Conservation (phyloP, 225 moss, liverwort and hornwort species). For the Sphagnum tenellum region DNA sequence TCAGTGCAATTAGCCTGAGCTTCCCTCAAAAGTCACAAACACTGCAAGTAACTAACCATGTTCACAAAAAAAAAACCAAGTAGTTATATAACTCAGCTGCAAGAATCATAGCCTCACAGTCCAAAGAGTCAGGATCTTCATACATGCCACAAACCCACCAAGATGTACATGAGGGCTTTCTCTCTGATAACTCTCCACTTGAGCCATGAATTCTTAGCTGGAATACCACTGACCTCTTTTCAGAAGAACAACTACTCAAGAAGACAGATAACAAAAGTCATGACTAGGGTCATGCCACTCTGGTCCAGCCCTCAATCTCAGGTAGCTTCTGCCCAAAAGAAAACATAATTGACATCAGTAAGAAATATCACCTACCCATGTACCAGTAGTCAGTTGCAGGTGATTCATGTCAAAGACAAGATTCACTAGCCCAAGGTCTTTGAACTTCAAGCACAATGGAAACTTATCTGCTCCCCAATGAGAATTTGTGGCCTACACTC, state of each 20-base stretch:
- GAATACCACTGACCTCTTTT: constrained; percentile 23
- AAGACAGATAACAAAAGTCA: constrained; percentile 27
- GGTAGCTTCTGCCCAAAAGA: constrained; percentile 29
- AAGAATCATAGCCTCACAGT: neutral
- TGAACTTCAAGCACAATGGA: constrained; percentile 25
- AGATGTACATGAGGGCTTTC: neutral
- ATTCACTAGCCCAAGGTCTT: neutral
- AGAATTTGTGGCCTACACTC: constrained; percentile 37
- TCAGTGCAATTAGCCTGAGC: too few relatives aligned
- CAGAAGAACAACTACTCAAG: constrained; percentile 17
- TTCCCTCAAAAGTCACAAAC: too few relatives aligned
- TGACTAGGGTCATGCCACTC: constrained; percentile 5
- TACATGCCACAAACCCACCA: neutral
- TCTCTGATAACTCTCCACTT: constrained; percentile 14
- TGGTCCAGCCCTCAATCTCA: constrained; percentile 19
- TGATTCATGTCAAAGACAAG: constrained; percentile 14
- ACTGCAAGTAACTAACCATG: too few relatives aligned
- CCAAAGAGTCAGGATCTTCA: neutral
- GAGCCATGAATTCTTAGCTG: constrained; percentile 17
- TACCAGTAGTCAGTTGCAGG: constrained; percentile 18
- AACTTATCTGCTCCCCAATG: constrained; percentile 34
- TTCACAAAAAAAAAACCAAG: too few relatives aligned
- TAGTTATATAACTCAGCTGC: neutral
- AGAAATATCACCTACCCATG: constrained; percentile 35
- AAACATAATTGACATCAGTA: constrained; percentile 24